Evolutionary conservation across 2,329 filamentous ascomycete species (phyloP).

Genomic region (Hypoxylon sp.): DNA sequence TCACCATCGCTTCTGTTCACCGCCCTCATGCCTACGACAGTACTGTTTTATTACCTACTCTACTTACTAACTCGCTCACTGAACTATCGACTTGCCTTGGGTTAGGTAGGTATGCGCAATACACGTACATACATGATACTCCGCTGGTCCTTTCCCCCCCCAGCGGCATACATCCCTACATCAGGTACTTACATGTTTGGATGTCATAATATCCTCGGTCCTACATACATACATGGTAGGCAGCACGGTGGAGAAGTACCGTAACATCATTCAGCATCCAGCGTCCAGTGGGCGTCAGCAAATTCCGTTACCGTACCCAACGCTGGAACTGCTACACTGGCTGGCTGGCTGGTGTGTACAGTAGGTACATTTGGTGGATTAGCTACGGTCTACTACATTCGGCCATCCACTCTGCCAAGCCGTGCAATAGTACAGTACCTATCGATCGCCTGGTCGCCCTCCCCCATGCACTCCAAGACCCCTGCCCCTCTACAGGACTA

Average conservation of each 20-base stretch:
- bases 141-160: constrained; percentile 21
- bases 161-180: constrained; percentile 21
- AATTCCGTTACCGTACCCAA: constrained; percentile 39
- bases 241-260: constrained; percentile 38
- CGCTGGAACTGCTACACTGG: constrained; percentile 10
- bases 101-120: constrained; percentile 37
- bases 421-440: constrained; percentile 40
- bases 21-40: constrained; percentile 15
- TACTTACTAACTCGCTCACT: constrained; percentile 7
- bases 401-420: constrained; percentile 45
- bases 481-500: constrained; percentile 37
- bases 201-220: constrained; percentile 29
- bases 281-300: constrained; percentile 26
- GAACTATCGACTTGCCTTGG: constrained; percentile 28
- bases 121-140: constrained; percentile 33
- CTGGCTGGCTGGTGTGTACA: background rate
- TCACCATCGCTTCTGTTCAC: constrained; percentile 32
- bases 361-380: constrained; percentile 14
- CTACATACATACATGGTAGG: background rate
- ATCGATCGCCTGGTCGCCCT: constrained; percentile 43
- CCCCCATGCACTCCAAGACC: constrained; percentile 23
- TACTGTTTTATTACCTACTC: constrained; percentile 5
- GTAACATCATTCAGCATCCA: constrained; percentile 34
- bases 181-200: constrained; percentile 19
- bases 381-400: constrained; percentile 43